Evolutionary conservation across 257 asterid species (phyloP), one percentile per base, ranked within the genome.

Genomic region (Scutellaria barbata): DNA sequence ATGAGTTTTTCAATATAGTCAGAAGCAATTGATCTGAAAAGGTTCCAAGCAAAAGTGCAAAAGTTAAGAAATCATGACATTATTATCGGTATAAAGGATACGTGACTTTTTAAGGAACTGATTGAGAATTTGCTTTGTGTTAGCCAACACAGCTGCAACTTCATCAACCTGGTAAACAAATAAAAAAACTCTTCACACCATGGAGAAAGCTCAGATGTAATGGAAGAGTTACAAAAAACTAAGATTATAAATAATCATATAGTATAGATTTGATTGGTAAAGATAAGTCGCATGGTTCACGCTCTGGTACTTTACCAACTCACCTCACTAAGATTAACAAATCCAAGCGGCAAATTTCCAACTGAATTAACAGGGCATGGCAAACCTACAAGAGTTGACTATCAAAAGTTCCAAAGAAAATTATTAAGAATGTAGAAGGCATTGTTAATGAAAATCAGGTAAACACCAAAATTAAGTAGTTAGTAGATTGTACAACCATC

Each of bases 371-470:
- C 88, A 69, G 99, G 98, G 80, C 96, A 82, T 43, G 99, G 95
- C 85, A 85, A 75, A 82, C 99, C 99, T 55, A 94, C 69, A 82
- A 94, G 96, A 63, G 98, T 94, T 74, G 99, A 88, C 99, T 94
- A 89, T 81, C 68, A 75, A 71, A 76, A 80, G 59, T 73, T 60
- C 51, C 72, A 69, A 47, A 72, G 57, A 59, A 52, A 74, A 77
- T 59, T 41, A 75, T 56, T 81, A 71, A 79, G 52, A 41, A 52
- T 20, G 67, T 53, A 10, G 17, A 41, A 67, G 67, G 58, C 52
- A 69, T 25, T 59, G 16, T 39, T 66, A 57, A 22, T 22, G 25
- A 22, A 22, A 22, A 73, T 20, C 47, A 43, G 7, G 60, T 61
- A 59, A 70, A 73, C 70, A 35, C 10, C 42, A 62, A 62, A 63